Evolutionary conservation across 1,139 yeast species (phyloP), one percentile per base, ranked within the genome.

Genomic region (Petasospora rhodanensis): DNA sequence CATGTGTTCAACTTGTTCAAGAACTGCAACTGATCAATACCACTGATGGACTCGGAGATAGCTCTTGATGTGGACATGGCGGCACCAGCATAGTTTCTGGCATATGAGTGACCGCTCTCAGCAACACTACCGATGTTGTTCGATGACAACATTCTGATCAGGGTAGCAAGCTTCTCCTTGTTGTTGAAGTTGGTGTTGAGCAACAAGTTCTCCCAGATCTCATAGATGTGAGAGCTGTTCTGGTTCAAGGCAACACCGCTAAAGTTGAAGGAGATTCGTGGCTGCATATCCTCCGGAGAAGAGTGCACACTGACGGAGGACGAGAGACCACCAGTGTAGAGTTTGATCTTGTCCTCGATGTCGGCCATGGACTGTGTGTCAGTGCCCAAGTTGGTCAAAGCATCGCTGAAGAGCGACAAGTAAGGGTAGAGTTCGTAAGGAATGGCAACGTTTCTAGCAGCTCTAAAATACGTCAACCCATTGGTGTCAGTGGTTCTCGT

Each of bases 321-420:
- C 2, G 75, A 62, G 14, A 91, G 59, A 0, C 97, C 96, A 15
- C 98, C 98, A 1, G 98, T 87, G 40, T 72, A 68, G 32, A 79
- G 66, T 51, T 81, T 85, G 43, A 93, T 87, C 34, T 77, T 76
- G 42, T 91, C 87, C 55, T 91, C 98, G 41, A 91, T 70, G 28
- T 79, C 82, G 14, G 87, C 83, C 70, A 85, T 84, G 1, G 81
- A 58, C 37, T 80, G 77, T 7, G 60, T 54, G 4, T 62, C 54
- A 0, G 98, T 89, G 12, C 99, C 99, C 43, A 91, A 68, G 51
- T 81, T 85, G 4, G 94, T 82, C 43, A 89, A 66, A 33, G 95
- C 83, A 17, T 80, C 81, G 9, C 82, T 66, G 59, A 84, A 91
- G 29, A 93, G 58, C 0, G 96, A 85, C 43, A 93, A 59, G 47